These are phyloP conservation scores for Aureobasidium sp. DNA, from an alignment of 2,329 filamentous ascomycete species.

Conservation along the genomic window DNA sequence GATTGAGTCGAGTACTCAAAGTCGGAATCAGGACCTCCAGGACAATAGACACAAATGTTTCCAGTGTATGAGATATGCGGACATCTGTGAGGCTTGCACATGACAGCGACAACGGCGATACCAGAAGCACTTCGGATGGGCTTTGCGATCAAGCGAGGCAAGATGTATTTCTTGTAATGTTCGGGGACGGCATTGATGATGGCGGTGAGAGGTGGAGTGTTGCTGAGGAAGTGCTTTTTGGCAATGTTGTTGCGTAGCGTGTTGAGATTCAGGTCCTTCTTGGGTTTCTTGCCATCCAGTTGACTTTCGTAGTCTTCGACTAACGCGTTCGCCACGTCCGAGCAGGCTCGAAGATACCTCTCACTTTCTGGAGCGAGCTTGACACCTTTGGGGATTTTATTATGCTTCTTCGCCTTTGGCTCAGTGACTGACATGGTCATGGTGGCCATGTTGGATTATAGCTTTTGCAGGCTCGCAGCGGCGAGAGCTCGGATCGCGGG, in stretches of 20 bases:
- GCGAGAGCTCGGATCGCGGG: neutral
- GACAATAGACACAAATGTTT: constrained; percentile 98
- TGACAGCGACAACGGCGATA: constrained; percentile 96
- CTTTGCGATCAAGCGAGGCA: constrained; percentile 93
- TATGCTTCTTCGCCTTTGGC: constrained; percentile 37
- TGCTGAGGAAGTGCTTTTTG: constrained; percentile 85
- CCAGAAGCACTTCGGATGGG: constrained; percentile 93
- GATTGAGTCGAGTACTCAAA: constrained; percentile 99
- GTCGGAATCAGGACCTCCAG: constrained; percentile 92
- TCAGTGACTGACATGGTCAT: constrained; percentile 54
- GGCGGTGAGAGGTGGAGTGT: constrained; percentile 83
- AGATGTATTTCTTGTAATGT: constrained; percentile 98
- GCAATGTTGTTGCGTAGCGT: constrained; percentile 74
- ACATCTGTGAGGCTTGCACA: constrained; percentile 98
- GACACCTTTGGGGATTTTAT: constrained; percentile 55
- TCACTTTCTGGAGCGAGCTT: constrained; percentile 89
- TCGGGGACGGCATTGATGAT: constrained; percentile 99
- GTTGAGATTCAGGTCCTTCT: constrained; percentile 90
- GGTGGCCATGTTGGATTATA: constrained; percentile 46
- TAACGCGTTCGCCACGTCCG: constrained; percentile 85
- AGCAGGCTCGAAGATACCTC: constrained; percentile 86
- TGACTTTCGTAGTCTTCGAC: constrained; percentile 89
- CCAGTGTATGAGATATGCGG: constrained; percentile 98
- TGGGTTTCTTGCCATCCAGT: constrained; percentile 61
- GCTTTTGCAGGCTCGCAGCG: neutral